phyloP scores from a whole-genome alignment of 495 filamentous ascomycete species.

The Neurospora sp. region DNA sequence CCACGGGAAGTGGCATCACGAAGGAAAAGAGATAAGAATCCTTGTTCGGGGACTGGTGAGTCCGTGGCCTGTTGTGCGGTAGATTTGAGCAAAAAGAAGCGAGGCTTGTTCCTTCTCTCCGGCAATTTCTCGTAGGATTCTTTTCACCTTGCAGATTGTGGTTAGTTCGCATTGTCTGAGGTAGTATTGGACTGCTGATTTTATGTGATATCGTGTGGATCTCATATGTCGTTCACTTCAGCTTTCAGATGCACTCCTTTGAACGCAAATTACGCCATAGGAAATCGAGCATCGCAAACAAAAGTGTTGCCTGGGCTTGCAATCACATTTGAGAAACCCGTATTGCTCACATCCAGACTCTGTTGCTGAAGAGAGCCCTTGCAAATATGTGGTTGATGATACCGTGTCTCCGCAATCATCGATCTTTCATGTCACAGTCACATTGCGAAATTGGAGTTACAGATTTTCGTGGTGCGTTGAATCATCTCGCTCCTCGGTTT shows the following conservation, averaged over 20 bases:
- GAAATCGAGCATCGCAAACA: background rate
- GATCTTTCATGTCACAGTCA: background rate
- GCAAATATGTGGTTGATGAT: background rate
- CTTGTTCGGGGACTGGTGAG: background rate
- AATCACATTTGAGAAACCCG: background rate
- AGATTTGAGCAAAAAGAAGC: background rate
- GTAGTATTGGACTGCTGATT: background rate
- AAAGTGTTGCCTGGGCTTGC: background rate
- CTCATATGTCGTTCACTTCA: background rate
- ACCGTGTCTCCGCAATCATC: background rate
- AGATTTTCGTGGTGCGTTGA: background rate
- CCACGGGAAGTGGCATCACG: background rate
- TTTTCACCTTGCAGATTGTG: background rate
- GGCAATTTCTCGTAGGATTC: background rate
- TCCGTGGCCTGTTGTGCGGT: background rate
- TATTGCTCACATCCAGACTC: background rate
- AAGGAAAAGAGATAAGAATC: background rate
- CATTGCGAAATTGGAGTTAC: background rate
- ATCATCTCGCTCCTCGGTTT: background rate
- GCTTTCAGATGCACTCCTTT: background rate
- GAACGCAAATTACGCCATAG: background rate
- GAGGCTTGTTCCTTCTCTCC: background rate
- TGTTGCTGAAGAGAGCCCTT: background rate
- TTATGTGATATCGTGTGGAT: background rate
- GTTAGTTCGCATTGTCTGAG: background rate